phyloP scores from a whole-genome alignment of 768 basidiomycete species.

The Melanogaster broomeanus region DNA sequence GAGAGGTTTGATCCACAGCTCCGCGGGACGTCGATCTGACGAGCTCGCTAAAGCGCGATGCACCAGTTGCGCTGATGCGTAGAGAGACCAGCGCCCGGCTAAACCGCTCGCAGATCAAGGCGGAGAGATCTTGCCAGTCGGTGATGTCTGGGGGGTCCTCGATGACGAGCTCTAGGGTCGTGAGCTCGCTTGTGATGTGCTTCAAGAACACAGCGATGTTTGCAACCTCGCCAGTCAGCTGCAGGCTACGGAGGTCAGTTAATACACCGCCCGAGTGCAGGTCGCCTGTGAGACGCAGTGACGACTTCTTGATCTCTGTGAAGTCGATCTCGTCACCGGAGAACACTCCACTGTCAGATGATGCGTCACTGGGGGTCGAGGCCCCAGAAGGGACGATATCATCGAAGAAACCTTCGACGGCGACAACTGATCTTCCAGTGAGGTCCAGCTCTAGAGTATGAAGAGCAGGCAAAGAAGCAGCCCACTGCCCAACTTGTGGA shows the following conservation, averaged over 20 bases:
- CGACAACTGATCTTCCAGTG: conserved; percentile 62
- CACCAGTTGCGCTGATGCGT: conserved; percentile 63
- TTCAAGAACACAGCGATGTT: conserved; percentile 73
- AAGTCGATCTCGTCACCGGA: conserved; percentile 79
- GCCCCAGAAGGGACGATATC: conserved; percentile 68
- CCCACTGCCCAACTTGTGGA: conserved; percentile 72
- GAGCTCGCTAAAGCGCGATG: conserved; percentile 80
- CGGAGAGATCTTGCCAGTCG: conserved; percentile 76
- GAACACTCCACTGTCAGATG: conserved; percentile 77
- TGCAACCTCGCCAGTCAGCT: conserved; percentile 68
- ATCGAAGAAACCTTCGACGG: conserved; percentile 82
- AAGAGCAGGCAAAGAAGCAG: conserved; percentile 61
- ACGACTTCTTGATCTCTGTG: conserved; percentile 70
- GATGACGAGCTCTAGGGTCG: conserved; percentile 72
- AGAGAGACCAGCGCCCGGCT: conserved; percentile 58
- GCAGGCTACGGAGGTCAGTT: conserved; percentile 55
- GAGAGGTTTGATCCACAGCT: conserved; percentile 53
- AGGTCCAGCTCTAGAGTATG: conserved; percentile 71
- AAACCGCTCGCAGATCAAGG: conserved; percentile 63
- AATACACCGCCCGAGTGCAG: conserved; percentile 58
- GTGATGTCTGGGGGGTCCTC: conserved; percentile 76
- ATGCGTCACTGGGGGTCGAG: conserved; percentile 68
- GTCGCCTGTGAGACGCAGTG: conserved; percentile 64
- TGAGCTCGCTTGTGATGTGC: conserved; percentile 64
- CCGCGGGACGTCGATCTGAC: conserved; percentile 72